Conservation (phyloP, 176 grass and related monocot species). For the Pontederia crassipes region DNA sequence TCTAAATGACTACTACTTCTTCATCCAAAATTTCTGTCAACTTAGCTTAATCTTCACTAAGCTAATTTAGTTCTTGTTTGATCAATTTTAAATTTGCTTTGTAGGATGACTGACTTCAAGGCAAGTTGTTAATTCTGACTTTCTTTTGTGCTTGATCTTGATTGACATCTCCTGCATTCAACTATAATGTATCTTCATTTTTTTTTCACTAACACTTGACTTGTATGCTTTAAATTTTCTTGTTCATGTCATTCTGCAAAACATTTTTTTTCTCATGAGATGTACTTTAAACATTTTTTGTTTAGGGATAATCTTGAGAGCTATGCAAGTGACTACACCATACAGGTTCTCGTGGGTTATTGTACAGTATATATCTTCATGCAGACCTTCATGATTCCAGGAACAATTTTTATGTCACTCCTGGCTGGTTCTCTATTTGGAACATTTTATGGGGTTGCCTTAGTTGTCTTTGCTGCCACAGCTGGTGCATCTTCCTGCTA, state of each 20-base stretch:
- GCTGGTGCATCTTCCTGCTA: conserved; percentile 91
- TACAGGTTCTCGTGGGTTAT: conserved; percentile 85
- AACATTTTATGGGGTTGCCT: conserved; percentile 50
- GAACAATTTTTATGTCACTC: conserved; percentile 94
- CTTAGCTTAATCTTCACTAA: no score
- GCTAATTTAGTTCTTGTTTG: no score
- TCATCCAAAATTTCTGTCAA: no score
- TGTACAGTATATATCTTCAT: conserved; percentile 88
- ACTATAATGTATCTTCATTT: no score
- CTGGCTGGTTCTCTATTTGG: conserved; percentile 88
- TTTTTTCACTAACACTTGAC: neutral
- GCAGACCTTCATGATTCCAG: conserved; percentile 96
- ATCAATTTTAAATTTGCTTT: no score
- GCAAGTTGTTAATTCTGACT: no score
- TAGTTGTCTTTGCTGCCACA: conserved; percentile 90
- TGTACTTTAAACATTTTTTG: conserved; percentile 20
- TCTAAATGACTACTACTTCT: no score
- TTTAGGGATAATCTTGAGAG: conserved; percentile 81
- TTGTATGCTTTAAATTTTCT: neutral
- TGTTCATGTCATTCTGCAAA: neutral
- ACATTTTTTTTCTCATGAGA: neutral
- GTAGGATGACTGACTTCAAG: no score
- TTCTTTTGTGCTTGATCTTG: no score
- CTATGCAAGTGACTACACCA: conserved; percentile 88
- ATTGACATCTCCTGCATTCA: no score